phyloP scores from a whole-genome alignment of 2,329 filamentous ascomycete genomes.

The Colletotrichum sp. region DNA sequence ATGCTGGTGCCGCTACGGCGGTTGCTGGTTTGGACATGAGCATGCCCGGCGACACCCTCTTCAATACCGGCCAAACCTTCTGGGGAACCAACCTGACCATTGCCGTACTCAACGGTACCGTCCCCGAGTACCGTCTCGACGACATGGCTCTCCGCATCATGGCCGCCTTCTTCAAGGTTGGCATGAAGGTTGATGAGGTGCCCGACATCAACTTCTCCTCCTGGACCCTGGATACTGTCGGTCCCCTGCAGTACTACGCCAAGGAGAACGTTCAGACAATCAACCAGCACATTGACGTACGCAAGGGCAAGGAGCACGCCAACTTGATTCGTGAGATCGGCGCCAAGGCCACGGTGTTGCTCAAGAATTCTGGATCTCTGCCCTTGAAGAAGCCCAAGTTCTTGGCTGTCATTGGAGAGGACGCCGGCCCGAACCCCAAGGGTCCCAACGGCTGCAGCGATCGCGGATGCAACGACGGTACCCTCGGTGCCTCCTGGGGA shows the following conservation, averaged over 20 bases:
- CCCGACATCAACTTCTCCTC: conserved; percentile 81
- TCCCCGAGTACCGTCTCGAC: conserved; percentile 86
- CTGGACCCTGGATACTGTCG: conserved; percentile 81
- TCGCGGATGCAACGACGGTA: conserved; percentile 64
- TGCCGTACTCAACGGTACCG: conserved; percentile 85
- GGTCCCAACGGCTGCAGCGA: conserved; percentile 83
- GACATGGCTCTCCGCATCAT: conserved; percentile 91
- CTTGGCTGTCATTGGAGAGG: conserved; percentile 79
- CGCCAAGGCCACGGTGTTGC: conserved; percentile 81
- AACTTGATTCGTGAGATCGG: conserved; percentile 76
- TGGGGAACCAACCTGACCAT: conserved; percentile 91
- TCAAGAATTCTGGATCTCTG: conserved; percentile 83
- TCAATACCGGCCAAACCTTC: conserved; percentile 74
- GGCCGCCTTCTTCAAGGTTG: conserved; percentile 72
- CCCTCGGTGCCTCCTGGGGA: conserved; percentile 80
- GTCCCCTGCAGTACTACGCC: conserved; percentile 68
- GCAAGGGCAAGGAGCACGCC: conserved; percentile 65
- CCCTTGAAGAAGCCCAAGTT: conserved; percentile 82
- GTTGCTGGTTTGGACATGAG: conserved; percentile 81
- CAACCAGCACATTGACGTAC: conserved; percentile 87
- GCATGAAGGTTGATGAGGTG: conserved; percentile 52
- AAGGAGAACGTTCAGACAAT: conserved; percentile 68
- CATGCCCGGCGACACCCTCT: conserved; percentile 85
- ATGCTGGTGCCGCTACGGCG: conserved; percentile 69
- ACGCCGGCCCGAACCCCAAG: conserved; percentile 75